These are phyloP conservation scores for Purpureocillium lavendulum DNA, from an alignment of 2,329 filamentous ascomycete species.

Conservation along the genomic window DNA sequence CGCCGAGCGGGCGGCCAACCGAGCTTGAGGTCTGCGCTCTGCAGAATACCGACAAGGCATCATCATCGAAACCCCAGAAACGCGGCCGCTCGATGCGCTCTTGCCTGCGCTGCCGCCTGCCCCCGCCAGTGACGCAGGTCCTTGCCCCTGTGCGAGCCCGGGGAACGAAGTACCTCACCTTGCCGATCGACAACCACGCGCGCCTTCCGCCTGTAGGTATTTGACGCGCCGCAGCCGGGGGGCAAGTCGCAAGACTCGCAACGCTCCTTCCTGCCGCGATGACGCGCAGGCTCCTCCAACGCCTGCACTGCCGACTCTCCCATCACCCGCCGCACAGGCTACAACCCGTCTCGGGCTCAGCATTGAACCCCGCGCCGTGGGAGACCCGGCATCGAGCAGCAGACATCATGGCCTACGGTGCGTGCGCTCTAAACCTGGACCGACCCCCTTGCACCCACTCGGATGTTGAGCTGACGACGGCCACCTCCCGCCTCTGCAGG, in stretches of 20 bases:
- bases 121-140: not conserved
- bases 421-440: not conserved
- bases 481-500: slow-evolving; percentile 1
- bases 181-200: no score
- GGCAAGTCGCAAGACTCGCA: not conserved
- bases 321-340: not conserved
- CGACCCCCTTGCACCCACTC: not conserved
- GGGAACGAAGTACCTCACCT: no score
- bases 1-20: no score
- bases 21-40: no score
- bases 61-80: no score
- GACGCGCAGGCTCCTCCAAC: slow-evolving; percentile 8
- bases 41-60: no score
- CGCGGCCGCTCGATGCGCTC: no score
- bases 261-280: slow-evolving; percentile 5
- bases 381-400: not conserved
- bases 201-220: not conserved
- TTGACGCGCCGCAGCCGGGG: not conserved
- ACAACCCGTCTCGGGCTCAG: no score
- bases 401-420: slow-evolving; percentile 8
- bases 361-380: no score
- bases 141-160: no score
- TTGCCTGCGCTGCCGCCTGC: no score
- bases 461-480: not conserved
- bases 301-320: slow-evolving; percentile 5